Evolutionary conservation across 208 protist species (phyloP), one percentile per base, ranked within the genome.

Genomic region (Acanthamoeba divionensis): DNA sequence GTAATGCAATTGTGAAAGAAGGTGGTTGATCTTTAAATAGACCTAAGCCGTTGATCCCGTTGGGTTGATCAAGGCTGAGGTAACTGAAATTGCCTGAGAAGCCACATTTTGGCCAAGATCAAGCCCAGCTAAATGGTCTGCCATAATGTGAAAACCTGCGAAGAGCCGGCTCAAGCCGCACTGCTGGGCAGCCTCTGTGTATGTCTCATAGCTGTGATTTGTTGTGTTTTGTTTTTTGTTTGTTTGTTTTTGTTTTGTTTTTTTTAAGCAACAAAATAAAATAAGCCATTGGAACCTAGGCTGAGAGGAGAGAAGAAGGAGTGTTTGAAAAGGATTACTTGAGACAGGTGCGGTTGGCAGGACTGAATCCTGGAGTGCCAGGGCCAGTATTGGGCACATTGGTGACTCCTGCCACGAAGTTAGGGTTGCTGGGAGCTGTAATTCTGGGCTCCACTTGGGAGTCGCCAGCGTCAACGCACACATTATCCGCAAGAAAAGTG

Each of bases 361-460:
- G 67, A n/a, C 26, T 24, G 45, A 55, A 79, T n/a, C 67, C 67
- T 10, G 45, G 41, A n/a, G 67, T 79, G 33, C 45, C 45, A 0
- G 67, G 67, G 26, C 67, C 67, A 31, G 41, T 79, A 31, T 79
- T 79, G 45, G 67, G 67, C 41, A 52, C 33, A 31, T 79, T 31
- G 1, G 67, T 63, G 41, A 79, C 15, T n/a, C 67, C 67, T 24
- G 33, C 67, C 24, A 79, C 21, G 45, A 38, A 79, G 41, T 41
- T n/a, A n/a, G 67, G 67, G 67, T 79, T 41, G 33, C 41, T 79
- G 13, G 33, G 26, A 31, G 38, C 33, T 12, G 67, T 79, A 12
- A 79, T 79, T 41, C 33, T 79, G 67, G 67, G 67, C 67, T 79
- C 67, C 41, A n/a, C 33, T 7, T 13, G 52, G 36, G 67, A 79